Base-by-base conservation (phyloP, 177 flowering plant species). In the Vitis hybrid region DNA sequence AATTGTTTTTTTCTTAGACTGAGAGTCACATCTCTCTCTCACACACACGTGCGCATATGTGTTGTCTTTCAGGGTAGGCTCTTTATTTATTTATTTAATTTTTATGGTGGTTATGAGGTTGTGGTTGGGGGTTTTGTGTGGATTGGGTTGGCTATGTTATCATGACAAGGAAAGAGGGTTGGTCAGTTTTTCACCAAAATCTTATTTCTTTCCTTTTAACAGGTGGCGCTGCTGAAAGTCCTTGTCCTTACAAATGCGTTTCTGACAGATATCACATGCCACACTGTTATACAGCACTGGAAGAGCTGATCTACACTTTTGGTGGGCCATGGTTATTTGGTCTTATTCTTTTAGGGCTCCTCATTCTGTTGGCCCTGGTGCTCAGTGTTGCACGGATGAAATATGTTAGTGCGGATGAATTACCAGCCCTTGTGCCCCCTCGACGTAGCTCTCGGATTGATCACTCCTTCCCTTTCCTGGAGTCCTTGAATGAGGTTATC, bases 281-380 rank as follows among this genome's bases (percentile, higher is more conserved):
- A 62, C 80, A 85, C 72, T 96, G 99, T 81, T 87, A 91, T 65
- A 96, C 99, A 23, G 84, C 99, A 54, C 90, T 96, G 62, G 99
- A 96, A 77, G 98, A 96, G 80, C 80, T 96, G 75, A 85, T 96
- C 40, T 84, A 92, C 73, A 91, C 98, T n/a, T 96, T 96, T 80
- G 99, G 99, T 63, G 99, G 99, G 60, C 99, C 99, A 32, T 92
- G 97, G 98, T 72, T 89, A 65, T 96, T 96, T 83, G 86, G 96
- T 70, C 82, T 92, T 80, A 84, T 91, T 74, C 93, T 96, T n/a
- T 63, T 88, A 9, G 88, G 87, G 70, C 88, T 91, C 49, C 96
- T 96, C 69, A 84, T 92, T 62, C 79, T 96, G 55, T 79, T 96
- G 74, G 97, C 98, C 59, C 81, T 94, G 62, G 97, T 94, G 68